Conservation (phyloP, 2,329 filamentous ascomycete species). For the Penicillium hordei region DNA sequence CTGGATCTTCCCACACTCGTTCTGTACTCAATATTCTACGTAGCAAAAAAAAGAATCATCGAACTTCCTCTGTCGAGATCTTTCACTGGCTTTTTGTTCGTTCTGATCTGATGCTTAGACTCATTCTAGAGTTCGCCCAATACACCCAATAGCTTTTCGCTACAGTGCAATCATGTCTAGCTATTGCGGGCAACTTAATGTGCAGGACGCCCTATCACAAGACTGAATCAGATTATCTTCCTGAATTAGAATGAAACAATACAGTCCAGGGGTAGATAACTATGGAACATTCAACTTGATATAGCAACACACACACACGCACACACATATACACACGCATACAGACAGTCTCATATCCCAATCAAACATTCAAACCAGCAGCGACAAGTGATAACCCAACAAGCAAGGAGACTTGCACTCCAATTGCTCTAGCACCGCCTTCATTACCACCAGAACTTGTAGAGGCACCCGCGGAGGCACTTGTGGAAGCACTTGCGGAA, state of each 20-base stretch:
- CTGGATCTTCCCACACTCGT: conserved; percentile 1
- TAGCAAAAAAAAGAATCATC: not conserved
- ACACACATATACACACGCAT: not conserved
- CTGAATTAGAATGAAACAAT: not conserved
- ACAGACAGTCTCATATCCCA: not conserved
- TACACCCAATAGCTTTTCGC: no score
- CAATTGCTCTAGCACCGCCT: not conserved
- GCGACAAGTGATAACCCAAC: not conserved
- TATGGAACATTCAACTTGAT: not conserved
- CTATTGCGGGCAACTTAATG: not conserved
- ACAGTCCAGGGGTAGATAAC: not conserved
- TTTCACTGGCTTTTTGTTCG: not conserved
- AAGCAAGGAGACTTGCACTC: not conserved
- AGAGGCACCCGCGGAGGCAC: not conserved
- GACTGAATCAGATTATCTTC: not conserved
- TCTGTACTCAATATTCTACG: not conserved
- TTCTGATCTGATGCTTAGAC: not conserved
- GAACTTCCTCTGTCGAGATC: not conserved
- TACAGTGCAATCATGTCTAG: not conserved
- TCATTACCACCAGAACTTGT: not conserved
- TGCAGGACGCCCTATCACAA: not conserved
- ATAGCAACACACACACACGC: not conserved
- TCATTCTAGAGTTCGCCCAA: no score
- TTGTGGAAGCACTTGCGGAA: not conserved
- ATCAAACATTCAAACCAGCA: not conserved